Evolutionary conservation across 164 flowering plant genomes (phyloP), one percentile per base, ranked within the genome.

Genomic region (Kalanchoe fedtschenkoi): DNA sequence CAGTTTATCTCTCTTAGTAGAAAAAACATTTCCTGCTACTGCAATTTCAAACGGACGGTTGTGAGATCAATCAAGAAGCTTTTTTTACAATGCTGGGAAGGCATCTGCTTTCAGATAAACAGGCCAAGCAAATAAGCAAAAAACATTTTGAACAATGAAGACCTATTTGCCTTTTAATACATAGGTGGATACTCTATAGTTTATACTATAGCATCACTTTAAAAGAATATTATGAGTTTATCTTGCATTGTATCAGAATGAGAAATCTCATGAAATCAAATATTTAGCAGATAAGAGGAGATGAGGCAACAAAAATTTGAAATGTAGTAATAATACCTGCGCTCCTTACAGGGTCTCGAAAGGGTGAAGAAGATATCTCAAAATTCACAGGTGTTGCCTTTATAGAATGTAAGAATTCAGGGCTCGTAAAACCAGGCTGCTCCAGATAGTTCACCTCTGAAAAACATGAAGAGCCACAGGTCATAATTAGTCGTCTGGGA

Each of bases 311-410:
- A 42, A 46, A 17, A 42, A 32, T 21, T 15, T 15, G 28, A 17
- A 37, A 5, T 41, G 2, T 19, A 17, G 71, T 42, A 6, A 24
- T 5, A 8, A 41, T 55, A 77, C 81, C 80, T 66, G 77, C 60
- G 37, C 61, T 74, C 62, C 66, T 68, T 34, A 76, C 53, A 63
- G 66, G 68, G 58, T 64, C 42, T 34, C 34, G 65, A 58, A 58
- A 61, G 42, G 77, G 73, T 34, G 75, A 59, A 42, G 28, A 44
- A 32, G 69, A 63, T 32, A 65, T 30, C 51, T 47, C 46, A 41
- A 62, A 65, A 28, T 74, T 65, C 37, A 61, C 56, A 66, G 75
- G 73, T 47, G 72, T 70, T 60, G 60, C 71, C 34, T 62, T 67
- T 39, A 55, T 22, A 15, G 62, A 73, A 29, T 64, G 30, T 24